These are phyloP conservation scores for Hippophae gyantsensis DNA, from an alignment of 306 rosid species.

Conservation along the genomic window DNA sequence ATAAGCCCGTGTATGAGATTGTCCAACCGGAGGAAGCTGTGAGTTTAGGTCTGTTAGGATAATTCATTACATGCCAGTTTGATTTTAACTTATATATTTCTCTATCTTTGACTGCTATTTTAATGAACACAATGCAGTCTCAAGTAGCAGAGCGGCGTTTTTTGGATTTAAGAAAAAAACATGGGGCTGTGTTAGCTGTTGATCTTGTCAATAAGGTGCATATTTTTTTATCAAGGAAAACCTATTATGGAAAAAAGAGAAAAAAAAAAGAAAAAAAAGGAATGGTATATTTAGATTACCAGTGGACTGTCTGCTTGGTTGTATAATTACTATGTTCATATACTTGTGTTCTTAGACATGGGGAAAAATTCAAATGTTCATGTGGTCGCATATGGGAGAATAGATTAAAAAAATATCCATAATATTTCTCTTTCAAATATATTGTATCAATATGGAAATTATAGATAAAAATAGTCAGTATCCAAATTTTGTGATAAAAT, in stretches of 20 bases:
- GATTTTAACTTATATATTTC: constrained; percentile 9
- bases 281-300: too few relatives aligned
- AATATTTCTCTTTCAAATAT: too few relatives aligned
- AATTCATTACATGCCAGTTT: constrained; percentile 3
- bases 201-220: constrained; percentile 87
- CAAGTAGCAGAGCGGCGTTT: constrained; percentile 77
- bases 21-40: constrained; percentile 79
- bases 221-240: constrained; percentile 10
- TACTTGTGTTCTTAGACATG: too few relatives aligned
- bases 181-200: constrained; percentile 78
- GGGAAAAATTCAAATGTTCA: too few relatives aligned
- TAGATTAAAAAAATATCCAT: too few relatives aligned
- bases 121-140: constrained; percentile 48
- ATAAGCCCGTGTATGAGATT: constrained; percentile 76
- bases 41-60: constrained; percentile 22
- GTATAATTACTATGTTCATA: too few relatives aligned
- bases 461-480: too few relatives aligned
- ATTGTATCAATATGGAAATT: too few relatives aligned
- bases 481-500: too few relatives aligned
- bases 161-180: constrained; percentile 85
- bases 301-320: too few relatives aligned
- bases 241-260: not conserved
- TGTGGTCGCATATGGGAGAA: too few relatives aligned
- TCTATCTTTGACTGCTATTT: constrained; percentile 27
- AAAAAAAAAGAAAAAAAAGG: too few relatives aligned